Conservation (phyloP, 73 alveolate species). For the Diophrys appendiculata region DNA sequence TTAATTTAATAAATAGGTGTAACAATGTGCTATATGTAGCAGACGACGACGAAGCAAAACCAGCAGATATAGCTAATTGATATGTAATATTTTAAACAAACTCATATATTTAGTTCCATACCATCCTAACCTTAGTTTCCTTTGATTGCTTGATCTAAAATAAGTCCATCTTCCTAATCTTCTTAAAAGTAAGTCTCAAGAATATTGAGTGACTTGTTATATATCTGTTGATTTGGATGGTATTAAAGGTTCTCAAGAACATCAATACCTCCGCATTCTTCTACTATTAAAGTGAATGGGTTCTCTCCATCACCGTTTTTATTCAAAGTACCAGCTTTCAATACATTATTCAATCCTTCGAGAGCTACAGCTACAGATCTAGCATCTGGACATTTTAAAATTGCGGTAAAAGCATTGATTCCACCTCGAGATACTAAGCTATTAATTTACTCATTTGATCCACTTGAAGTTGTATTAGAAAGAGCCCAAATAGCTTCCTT, state of each 20-base stretch:
- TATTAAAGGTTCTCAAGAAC: constrained; percentile 82
- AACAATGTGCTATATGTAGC: constrained; percentile 87
- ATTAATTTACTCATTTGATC: constrained; percentile 66
- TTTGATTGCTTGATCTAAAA: no score
- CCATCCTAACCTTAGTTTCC: no score
- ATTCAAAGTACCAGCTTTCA: constrained; percentile 69
- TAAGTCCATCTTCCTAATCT: constrained; percentile 70
- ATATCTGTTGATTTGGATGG: constrained; percentile 85
- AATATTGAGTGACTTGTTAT: constrained; percentile 78
- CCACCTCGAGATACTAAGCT: constrained; percentile 75
- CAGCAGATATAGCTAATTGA: neutral
- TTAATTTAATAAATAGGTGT: constrained; percentile 48
- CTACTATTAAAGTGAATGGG: constrained; percentile 69
- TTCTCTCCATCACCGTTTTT: constrained; percentile 48
- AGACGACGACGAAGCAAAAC: constrained; percentile 61
- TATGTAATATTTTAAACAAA: no score
- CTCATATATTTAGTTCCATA: no score
- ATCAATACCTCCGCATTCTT: constrained; percentile 76
- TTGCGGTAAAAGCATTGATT: constrained; percentile 61
- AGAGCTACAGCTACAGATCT: constrained; percentile 79
- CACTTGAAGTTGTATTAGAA: constrained; percentile 88
- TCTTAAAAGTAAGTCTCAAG: constrained; percentile 83
- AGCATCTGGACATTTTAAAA: constrained; percentile 65
- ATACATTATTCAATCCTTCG: constrained; percentile 82
- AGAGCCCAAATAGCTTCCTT: constrained; percentile 95